Evolutionary conservation across 2,329 filamentous ascomycete genomes (phyloP).

Genomic region (Cytospora mali): DNA sequence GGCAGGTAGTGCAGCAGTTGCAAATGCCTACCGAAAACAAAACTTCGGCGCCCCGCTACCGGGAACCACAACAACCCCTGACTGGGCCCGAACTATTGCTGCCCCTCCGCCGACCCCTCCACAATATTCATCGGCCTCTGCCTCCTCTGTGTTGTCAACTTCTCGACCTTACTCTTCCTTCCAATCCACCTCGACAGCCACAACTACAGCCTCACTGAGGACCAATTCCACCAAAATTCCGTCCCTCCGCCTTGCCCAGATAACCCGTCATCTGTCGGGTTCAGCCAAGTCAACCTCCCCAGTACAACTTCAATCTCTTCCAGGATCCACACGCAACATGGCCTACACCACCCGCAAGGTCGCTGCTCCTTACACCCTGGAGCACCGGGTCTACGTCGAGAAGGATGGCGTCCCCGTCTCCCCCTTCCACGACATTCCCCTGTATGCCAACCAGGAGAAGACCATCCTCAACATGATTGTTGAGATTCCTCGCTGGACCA

Average conservation of each 20-base stretch:
- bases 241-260: constrained; percentile 54
- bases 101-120: constrained; percentile 27
- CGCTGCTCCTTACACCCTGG: constrained; percentile 86
- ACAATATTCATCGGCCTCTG: constrained; percentile 10
- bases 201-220: constrained; percentile 27
- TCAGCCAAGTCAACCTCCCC: constrained; percentile 33
- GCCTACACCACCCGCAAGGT: constrained; percentile 82
- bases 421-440: constrained; percentile 97
- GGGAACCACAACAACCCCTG: constrained; percentile 14
- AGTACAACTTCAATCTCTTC: no score
- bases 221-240: constrained; percentile 46
- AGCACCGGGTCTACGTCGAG: constrained; percentile 97
- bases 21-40: neutral
- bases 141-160: constrained; percentile 21
- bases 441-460: constrained; percentile 96
- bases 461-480: constrained; percentile 98
- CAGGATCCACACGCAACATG: constrained; percentile 20
- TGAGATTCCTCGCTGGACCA: constrained; percentile 99
- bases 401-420: constrained; percentile 94
- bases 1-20: neutral
- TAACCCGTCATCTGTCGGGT: constrained; percentile 57
- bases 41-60: constrained; percentile 25
- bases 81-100: constrained; percentile 4
- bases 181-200: constrained; percentile 18
- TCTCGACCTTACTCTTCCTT: constrained; percentile 12